phyloP scores from a whole-genome alignment of 169 alveolate species.

The Plasmodium relictum region DNA sequence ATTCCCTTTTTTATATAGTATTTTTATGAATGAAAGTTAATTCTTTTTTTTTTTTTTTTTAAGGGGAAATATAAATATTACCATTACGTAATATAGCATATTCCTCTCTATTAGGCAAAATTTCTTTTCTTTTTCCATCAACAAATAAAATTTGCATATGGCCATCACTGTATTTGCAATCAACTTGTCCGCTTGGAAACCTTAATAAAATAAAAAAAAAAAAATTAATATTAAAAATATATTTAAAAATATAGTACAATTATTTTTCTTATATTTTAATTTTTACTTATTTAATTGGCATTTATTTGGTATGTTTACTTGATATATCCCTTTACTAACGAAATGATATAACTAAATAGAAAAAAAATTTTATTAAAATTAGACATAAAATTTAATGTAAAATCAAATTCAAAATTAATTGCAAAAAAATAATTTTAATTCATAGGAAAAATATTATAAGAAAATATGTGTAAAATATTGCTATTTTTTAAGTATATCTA shows the following conservation, averaged over 20 bases:
- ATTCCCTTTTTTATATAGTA: neutral
- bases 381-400: too few species aligned
- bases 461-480: neutral
- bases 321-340: conserved; percentile 73
- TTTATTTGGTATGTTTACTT: conserved; percentile 73
- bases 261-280: neutral
- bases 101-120: conserved; percentile 72
- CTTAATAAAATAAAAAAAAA: conserved; percentile 28
- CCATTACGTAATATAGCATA: conserved; percentile 65
- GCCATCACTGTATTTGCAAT: conserved; percentile 76
- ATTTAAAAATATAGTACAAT: neutral
- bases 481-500: neutral
- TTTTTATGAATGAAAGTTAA: neutral
- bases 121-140: conserved; percentile 74
- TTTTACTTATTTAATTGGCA: conserved; percentile 74
- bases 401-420: neutral
- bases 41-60: neutral
- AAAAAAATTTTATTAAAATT: too few species aligned
- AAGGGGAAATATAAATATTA: neutral
- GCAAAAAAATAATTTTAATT: neutral
- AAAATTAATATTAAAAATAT: neutral
- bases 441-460: too few species aligned
- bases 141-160: conserved; percentile 70
- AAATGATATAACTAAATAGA: conserved; percentile 53
- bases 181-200: conserved; percentile 75